phyloP scores from a whole-genome alignment of 1,139 yeast genomes.

The Suhomyces choctaworum region DNA sequence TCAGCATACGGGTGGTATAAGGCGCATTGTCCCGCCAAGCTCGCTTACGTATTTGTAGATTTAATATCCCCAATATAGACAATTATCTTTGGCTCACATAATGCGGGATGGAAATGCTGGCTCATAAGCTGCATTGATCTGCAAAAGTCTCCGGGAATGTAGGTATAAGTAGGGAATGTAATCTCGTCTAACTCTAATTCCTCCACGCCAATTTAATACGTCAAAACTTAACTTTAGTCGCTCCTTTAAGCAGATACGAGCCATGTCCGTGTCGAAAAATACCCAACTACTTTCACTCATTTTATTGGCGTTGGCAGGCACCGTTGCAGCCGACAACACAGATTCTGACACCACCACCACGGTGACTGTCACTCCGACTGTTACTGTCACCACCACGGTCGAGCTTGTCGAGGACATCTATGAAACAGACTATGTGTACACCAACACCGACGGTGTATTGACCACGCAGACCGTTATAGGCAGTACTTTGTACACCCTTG shows the following conservation, averaged over 20 bases:
- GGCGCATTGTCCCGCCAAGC: too few relatives aligned
- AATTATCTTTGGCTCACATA: neutral
- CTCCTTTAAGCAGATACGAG: slow-evolving; percentile 4
- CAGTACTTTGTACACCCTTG: slow-evolving; percentile 20
- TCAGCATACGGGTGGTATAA: neutral
- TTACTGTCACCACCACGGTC: slow-evolving; percentile 33
- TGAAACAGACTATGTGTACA: slow-evolving; percentile 39
- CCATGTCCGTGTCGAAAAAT: slow-evolving; percentile 7
- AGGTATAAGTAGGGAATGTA: slow-evolving; percentile 6
- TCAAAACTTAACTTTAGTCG: slow-evolving; percentile 2
- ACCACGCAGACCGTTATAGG: slow-evolving; percentile 36
- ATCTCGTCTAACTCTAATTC: neutral
- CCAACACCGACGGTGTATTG: slow-evolving; percentile 30
- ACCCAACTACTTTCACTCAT: slow-evolving; percentile 9
- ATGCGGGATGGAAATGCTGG: neutral
- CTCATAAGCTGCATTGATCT: neutral
- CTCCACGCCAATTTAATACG: neutral
- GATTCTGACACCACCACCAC: slow-evolving; percentile 23
- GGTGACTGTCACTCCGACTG: slow-evolving; percentile 32
- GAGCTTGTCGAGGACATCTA: slow-evolving; percentile 30
- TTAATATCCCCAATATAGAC: neutral
- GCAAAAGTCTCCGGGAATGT: neutral
- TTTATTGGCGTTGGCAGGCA: slow-evolving; percentile 14
- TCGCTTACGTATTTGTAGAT: too few relatives aligned
- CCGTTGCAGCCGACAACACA: slow-evolving; percentile 6